phyloP scores from a whole-genome alignment of 345 rosid genomes.

The Syzygium jambos region DNA sequence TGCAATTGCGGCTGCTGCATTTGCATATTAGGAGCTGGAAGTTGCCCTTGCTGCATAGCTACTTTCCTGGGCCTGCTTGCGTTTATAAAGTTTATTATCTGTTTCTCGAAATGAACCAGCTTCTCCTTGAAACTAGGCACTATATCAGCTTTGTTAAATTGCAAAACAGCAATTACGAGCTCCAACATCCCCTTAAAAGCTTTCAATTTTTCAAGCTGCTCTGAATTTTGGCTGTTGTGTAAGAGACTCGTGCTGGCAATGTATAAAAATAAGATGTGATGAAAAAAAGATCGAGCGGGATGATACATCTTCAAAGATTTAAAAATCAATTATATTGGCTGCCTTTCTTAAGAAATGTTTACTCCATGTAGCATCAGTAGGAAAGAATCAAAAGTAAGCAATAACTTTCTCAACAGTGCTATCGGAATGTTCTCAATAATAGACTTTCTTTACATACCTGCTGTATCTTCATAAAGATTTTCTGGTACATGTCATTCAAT shows the following conservation, averaged over 20 bases:
- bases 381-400: background rate
- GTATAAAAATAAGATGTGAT: background rate
- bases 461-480: conserved; percentile 45
- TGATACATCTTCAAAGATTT: background rate
- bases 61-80: conserved; percentile 48
- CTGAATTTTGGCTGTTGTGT: conserved; percentile 54
- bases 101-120: conserved; percentile 56
- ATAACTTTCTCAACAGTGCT: background rate
- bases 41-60: conserved; percentile 45
- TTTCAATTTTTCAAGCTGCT: conserved; percentile 61
- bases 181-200: conserved; percentile 51
- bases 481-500: conserved; percentile 55
- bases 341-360: background rate
- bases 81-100: conserved; percentile 42
- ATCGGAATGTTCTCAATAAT: background rate
- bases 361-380: background rate
- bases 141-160: conserved; percentile 41
- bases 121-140: conserved; percentile 48
- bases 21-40: conserved; percentile 40
- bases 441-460: conserved; percentile 21
- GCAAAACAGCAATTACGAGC: conserved; percentile 39
- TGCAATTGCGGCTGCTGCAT: conserved; percentile 55
- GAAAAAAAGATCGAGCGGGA: background rate
- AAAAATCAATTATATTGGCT: background rate
- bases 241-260: conserved; percentile 46